phyloP scores from a whole-genome alignment of 495 filamentous ascomycete genomes.

The Rostrohypoxylon terebratum region DNA sequence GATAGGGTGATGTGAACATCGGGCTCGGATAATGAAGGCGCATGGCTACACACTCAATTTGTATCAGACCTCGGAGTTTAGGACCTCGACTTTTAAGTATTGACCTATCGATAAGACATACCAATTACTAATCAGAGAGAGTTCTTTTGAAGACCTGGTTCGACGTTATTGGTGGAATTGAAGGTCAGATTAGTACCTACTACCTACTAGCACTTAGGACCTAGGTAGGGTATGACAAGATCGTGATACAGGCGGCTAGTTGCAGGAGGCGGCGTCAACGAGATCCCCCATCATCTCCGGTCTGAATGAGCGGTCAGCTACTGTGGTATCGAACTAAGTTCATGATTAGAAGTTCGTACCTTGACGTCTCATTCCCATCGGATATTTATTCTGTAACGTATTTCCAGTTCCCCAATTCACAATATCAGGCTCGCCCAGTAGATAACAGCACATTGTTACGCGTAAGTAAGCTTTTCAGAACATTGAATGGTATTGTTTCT shows the following conservation, averaged over 20 bases:
- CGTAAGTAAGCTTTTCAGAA: conserved; percentile 4
- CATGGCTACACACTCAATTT: too few species aligned
- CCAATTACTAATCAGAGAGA: too few species aligned
- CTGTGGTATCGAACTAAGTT: background rate
- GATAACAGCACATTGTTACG: background rate
- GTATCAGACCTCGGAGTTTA: too few species aligned
- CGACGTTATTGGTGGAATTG: background rate
- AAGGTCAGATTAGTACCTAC: background rate
- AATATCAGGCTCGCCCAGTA: background rate
- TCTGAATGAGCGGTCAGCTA: conserved; percentile 6
- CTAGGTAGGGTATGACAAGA: background rate
- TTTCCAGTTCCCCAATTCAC: background rate
- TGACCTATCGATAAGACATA: too few species aligned
- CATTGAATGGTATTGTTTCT: background rate
- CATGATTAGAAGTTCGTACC: background rate
- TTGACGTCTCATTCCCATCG: background rate
- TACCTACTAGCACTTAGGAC: background rate
- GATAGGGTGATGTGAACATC: background rate
- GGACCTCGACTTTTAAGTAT: too few species aligned
- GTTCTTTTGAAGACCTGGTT: too few species aligned
- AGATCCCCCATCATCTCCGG: background rate
- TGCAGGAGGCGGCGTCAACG: background rate
- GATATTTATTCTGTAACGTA: background rate
- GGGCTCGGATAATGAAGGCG: too few species aligned
- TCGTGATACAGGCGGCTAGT: background rate